Evolutionary conservation across 148 eudicot species (phyloP).

Genomic region (Simmondsia chinensis): DNA sequence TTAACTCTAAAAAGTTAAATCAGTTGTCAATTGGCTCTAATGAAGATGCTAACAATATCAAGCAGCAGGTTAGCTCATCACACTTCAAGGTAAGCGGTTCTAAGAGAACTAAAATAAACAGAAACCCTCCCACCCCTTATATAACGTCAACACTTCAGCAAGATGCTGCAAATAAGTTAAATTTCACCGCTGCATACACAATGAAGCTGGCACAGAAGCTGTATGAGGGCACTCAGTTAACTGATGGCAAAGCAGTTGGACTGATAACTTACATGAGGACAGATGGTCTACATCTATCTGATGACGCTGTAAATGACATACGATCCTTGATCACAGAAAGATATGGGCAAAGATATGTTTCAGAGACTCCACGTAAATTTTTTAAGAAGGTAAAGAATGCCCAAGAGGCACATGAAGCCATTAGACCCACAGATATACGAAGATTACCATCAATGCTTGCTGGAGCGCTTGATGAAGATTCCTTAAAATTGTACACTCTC

Average conservation of each 20-base stretch:
- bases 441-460: conserved; percentile 64
- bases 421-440: conserved; percentile 78
- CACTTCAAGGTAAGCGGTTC: conserved; percentile 40
- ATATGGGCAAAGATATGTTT: conserved; percentile 54
- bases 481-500: conserved; percentile 66
- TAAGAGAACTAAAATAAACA: conserved; percentile 45
- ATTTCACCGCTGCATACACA: conserved; percentile 59
- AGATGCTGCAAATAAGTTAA: conserved; percentile 90
- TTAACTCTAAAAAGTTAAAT: conserved; percentile 48
- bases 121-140: conserved; percentile 71
- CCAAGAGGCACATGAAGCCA: conserved; percentile 99
- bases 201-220: conserved; percentile 95
- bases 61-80: conserved; percentile 37
- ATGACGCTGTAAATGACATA: conserved; percentile 61
- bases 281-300: conserved; percentile 85
- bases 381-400: conserved; percentile 91
- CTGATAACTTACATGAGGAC: conserved; percentile 95
- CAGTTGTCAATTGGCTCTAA: conserved; percentile 59
- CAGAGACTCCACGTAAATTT: conserved; percentile 52
- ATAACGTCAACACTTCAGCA: conserved; percentile 97
- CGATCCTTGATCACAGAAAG: conserved; percentile 51
- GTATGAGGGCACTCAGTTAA: conserved; percentile 73
- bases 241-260: conserved; percentile 57
- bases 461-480: conserved; percentile 67
- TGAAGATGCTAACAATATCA: conserved; percentile 46